Evolutionary conservation across 1,284 basidiomycete genomes (phyloP).

Genomic region (Ustilago curta): DNA sequence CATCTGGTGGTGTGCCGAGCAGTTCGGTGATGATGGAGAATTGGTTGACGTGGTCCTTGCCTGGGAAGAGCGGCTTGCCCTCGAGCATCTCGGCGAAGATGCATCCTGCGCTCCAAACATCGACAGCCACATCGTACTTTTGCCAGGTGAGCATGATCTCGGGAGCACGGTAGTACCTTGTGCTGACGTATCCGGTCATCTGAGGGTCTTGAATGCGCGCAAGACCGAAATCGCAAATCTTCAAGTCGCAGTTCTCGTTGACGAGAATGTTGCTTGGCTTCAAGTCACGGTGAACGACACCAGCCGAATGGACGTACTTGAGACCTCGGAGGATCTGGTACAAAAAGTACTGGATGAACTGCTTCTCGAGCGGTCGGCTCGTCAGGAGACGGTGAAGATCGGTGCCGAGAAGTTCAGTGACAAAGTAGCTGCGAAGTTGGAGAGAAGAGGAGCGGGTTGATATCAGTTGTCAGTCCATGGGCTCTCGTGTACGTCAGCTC

Average conservation of each 20-base stretch:
- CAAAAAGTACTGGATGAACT: slow-evolving; percentile 99
- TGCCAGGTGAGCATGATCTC: slow-evolving; percentile 99
- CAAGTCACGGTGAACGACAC: slow-evolving; percentile 93
- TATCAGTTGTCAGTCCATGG: background rate
- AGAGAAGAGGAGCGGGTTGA: slow-evolving; percentile 70
- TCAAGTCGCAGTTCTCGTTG: slow-evolving; percentile 99
- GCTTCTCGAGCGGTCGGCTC: slow-evolving; percentile 95
- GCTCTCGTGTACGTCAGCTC: background rate
- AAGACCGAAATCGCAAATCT: slow-evolving; percentile 99
- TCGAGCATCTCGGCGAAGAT: slow-evolving; percentile 99
- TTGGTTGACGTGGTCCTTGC: slow-evolving; percentile 99
- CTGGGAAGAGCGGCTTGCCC: slow-evolving; percentile 97
- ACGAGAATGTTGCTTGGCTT: slow-evolving; percentile 99
- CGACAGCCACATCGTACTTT: slow-evolving; percentile 98
- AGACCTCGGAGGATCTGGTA: slow-evolving; percentile 98
- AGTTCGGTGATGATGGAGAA: slow-evolving; percentile 99
- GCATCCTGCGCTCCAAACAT: slow-evolving; percentile 99
- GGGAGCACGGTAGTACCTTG: slow-evolving; percentile 96
- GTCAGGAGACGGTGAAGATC: slow-evolving; percentile 97
- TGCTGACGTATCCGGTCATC: slow-evolving; percentile 99
- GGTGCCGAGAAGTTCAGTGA: slow-evolving; percentile 98
- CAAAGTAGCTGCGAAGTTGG: slow-evolving; percentile 79
- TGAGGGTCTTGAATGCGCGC: slow-evolving; percentile 94
- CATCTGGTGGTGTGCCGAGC: slow-evolving; percentile 96
- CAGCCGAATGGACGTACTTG: slow-evolving; percentile 99